A percentile compares a stretch with the other conserved stretches of the same genome.
Conservation (phyloP, 257 asterid species). For the Gynochthodes officinalis region DNA sequence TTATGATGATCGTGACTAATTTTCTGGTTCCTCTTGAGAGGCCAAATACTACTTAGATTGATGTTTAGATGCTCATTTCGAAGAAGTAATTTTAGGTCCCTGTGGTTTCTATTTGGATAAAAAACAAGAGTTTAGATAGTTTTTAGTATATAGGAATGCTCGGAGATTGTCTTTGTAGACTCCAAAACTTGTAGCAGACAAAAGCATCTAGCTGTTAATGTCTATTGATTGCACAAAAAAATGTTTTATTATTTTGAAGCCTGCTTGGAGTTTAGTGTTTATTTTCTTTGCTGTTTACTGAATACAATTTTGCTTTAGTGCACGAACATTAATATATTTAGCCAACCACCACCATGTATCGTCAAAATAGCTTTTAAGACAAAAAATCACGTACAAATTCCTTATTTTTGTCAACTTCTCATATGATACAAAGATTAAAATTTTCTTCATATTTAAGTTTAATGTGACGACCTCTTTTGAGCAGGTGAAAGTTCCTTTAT, state of each 20-base stretch:
- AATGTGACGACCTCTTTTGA: neutral
- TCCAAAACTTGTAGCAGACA: neutral
- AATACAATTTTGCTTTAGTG: neutral
- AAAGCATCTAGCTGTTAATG: neutral
- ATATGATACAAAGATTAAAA: neutral
- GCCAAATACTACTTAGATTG: neutral
- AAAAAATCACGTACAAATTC: neutral
- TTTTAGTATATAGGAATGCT: neutral
- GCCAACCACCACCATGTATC: no score
- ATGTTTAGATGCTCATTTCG: neutral
- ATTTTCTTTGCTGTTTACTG: neutral
- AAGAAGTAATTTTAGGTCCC: neutral
- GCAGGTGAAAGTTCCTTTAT: conserved; percentile 95
- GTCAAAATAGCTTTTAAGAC: neutral
- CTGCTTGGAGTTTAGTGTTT: neutral
- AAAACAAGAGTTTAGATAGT: neutral
- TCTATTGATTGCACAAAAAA: neutral
- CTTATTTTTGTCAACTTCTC: neutral
- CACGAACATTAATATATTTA: neutral
- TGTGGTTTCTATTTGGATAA: neutral
- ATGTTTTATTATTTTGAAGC: neutral
- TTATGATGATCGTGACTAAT: neutral
- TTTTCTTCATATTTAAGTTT: neutral
- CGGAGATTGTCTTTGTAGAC: neutral
- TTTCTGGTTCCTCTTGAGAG: neutral